Base-by-base conservation (phyloP, 78 protist species). In the Dictyostelium firmibasis region DNA sequence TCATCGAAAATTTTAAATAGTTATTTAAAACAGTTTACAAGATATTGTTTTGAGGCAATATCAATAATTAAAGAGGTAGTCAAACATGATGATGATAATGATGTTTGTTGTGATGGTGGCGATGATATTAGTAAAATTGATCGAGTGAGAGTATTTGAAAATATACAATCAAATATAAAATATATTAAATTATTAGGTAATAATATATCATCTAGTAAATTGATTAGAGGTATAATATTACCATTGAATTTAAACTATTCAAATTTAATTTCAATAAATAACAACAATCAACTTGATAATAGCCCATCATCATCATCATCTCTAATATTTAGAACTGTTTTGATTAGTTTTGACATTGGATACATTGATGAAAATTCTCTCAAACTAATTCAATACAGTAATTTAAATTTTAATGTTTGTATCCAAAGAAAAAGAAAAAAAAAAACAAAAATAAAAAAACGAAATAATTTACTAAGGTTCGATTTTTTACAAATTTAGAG, bases 301-400 rank as follows among this genome's bases (percentile, higher is more conserved):
- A 27, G 62, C 10, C 3, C 44, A 41, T 18, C 53, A 38, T 1
- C 82, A 36, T 4, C 18, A 38, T 5, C 0, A 2, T 1, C 29
- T n/a, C 14, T 14, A 70, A 31, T 1, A 7, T 81, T 35, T 38
- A 76, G 6, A n/a, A 1, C 69, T 16, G 35, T 87, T 8, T 64
- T 87, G 9, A 29, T 87, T 8, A 74, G 78, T 64, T 87, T 87
- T 78, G 93, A 87, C 9, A 18, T 87, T 33, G 93, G 93, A 10
- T 67, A 74, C 27, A 25, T 74, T 44, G 50, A 47, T 50, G 64
- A 70, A 41, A 27, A 67, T 50, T n/a, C 86, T 44, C 47, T 79
- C 5, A 38, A 47, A 27, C 33, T 79, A 10, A 44, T 79, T 44
- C 11, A 79, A 79, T 79, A 44, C 47, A 79, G 29, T 44, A 79